Evolutionary conservation across 345 rosid genomes (phyloP).

Genomic region (Eucalyptus marginata): DNA sequence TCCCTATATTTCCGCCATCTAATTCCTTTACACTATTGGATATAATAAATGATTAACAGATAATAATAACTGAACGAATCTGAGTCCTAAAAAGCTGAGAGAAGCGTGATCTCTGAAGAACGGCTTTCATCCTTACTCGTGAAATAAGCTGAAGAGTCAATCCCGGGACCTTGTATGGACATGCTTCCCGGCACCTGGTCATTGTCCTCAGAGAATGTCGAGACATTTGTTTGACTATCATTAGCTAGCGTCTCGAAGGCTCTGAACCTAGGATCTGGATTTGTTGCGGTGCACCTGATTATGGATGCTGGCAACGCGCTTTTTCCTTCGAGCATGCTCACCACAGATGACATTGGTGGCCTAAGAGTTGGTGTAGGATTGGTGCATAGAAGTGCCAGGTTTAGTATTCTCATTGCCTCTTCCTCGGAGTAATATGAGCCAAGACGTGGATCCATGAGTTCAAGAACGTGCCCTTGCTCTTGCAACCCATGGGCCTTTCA

Average conservation of each 20-base stretch:
- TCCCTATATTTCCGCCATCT: neutral
- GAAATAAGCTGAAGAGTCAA: constrained; percentile 33
- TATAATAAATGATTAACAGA: neutral
- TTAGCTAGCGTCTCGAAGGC: constrained; percentile 65
- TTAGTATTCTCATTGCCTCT: constrained; percentile 60
- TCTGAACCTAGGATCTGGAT: constrained; percentile 56
- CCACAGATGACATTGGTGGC: constrained; percentile 77
- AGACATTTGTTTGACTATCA: constrained; percentile 46
- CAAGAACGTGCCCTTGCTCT: constrained; percentile 83
- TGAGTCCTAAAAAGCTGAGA: neutral
- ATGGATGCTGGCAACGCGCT: constrained; percentile 54
- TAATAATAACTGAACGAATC: neutral
- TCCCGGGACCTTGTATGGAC: constrained; percentile 61
- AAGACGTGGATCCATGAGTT: constrained; percentile 67
- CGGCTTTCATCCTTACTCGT: constrained; percentile 17
- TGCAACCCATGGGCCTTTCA: constrained; percentile 3
- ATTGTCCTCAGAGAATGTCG: constrained; percentile 28
- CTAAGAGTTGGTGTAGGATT: constrained; percentile 85
- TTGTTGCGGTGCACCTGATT: constrained; percentile 33
- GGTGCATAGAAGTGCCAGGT: constrained; percentile 73
- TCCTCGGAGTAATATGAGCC: constrained; percentile 36
- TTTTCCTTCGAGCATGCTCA: neutral
- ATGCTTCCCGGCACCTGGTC: constrained; percentile 16
- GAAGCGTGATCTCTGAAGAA: constrained; percentile 17
- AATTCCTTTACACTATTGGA: neutral